Percentiles rank a stretch among this genome's conserved stretches.
Evolutionary conservation across 306 rosid genomes (phyloP).

Genomic region (Benincasa hispida): DNA sequence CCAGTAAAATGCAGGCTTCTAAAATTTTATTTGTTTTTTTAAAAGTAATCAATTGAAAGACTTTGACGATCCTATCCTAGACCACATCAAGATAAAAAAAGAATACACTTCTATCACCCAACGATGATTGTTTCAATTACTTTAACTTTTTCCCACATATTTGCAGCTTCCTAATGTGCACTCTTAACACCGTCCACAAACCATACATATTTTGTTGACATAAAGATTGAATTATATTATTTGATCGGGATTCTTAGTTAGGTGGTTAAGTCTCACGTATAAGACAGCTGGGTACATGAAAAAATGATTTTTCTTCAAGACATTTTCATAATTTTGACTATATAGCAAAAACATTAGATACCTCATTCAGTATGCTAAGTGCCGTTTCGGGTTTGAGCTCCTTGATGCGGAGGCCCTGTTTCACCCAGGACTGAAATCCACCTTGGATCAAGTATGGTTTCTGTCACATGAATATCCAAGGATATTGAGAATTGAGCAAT

Average conservation of each 20-base stretch:
- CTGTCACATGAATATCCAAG: conserved; percentile 28
- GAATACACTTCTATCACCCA: neutral
- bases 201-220: neutral
- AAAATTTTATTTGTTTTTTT: neutral
- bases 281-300: neutral
- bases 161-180: neutral
- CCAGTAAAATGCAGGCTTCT: neutral
- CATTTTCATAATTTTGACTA: neutral
- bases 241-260: neutral
- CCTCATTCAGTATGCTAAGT: conserved; percentile 74
- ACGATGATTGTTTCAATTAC: neutral
- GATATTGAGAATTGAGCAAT: neutral
- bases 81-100: neutral
- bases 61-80: neutral
- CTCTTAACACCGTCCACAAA: neutral
- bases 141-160: neutral
- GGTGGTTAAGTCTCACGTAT: neutral
- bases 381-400: conserved; percentile 82
- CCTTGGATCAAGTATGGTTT: conserved; percentile 80
- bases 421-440: conserved; percentile 79
- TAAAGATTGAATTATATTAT: neutral
- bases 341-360: conserved; percentile 12
- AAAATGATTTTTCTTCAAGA: neutral
- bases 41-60: neutral
- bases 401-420: conserved; percentile 73